These are phyloP conservation scores for Aspergillus fumigatiaffinis DNA, from an alignment of 2,329 filamentous ascomycete species.

Conservation along the genomic window DNA sequence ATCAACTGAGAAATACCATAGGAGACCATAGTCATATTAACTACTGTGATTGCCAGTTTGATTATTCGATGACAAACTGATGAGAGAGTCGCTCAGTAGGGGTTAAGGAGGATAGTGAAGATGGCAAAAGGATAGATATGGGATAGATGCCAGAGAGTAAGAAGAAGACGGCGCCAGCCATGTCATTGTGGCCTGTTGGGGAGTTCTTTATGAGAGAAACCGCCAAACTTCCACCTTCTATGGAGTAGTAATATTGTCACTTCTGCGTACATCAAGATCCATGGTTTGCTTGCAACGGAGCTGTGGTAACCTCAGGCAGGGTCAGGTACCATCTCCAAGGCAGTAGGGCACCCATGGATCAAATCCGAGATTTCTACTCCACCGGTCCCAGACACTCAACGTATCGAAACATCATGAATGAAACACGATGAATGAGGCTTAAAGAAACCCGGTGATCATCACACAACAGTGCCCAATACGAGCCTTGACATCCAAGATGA, in stretches of 20 bases:
- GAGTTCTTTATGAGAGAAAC: too few relatives aligned
- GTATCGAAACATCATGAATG: neutral
- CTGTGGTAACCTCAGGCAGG: neutral
- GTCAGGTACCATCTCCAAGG: too few relatives aligned
- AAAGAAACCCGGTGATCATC: neutral
- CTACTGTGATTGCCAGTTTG: neutral
- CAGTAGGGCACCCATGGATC: neutral
- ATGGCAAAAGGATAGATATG: neutral
- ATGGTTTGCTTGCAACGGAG: neutral
- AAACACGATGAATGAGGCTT: neutral
- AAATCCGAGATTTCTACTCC: neutral
- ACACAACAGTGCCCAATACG: neutral
- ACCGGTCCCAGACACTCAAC: neutral
- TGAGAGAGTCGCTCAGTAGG: neutral
- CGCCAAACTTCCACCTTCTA: too few relatives aligned
- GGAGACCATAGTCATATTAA: too few relatives aligned
- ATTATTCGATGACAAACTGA: neutral
- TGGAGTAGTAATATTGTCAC: too few relatives aligned
- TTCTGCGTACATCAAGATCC: neutral
- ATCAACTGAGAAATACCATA: too few relatives aligned
- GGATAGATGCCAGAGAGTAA: too few relatives aligned
- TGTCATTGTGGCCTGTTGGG: too few relatives aligned
- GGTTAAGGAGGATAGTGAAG: neutral
- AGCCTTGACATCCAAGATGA: neutral
- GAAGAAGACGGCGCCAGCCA: too few relatives aligned